Evolutionary conservation across 1,284 basidiomycete genomes (phyloP), one percentile per base, ranked within the genome.

Genomic region (Neolentinus lepideus): DNA sequence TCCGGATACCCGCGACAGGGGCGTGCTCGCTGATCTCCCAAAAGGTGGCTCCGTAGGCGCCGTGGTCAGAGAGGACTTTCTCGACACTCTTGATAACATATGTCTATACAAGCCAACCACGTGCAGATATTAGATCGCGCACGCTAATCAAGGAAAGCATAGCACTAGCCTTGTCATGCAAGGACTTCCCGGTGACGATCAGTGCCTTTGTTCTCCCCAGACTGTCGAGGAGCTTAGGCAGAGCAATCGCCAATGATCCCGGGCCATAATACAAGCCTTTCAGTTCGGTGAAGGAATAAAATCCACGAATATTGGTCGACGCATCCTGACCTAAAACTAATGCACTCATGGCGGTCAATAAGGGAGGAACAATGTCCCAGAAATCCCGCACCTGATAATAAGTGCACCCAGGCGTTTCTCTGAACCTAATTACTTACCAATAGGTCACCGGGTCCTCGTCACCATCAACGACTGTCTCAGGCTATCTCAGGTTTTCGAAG

Each of bases 21-120:
- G 87, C 75, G 63, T 92, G 88, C 67, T 92, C 78, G 9, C 86
- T 87, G 58, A 92, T 90, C 61, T 87, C 83, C 58, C 75, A 81
- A 70, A 89, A 91, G 3, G 85, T 90, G 24, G 75, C 79, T 51
- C 80, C 84, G 64, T 81, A 84, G 14, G 80, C 81, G 57, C 75
- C 67, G 58, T 72, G 71, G 51, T 79, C 76, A 56, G 75, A 78
- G 52, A 90, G 70, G 53, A 88, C 72, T 19, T 60, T 67, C 66
- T 87, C 81, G 4, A 90, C 74, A 53, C 70, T 75, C 61, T 73
- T 72, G n/a, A 89, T 77, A 11, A 86, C 75, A 60, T 84, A 78
- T 0, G 85, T 88, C 86, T 88, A 21, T 29, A 8, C 9, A 24
- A 43, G 9, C 24, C 16, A 48, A 47, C 36, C 35, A 35, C n/a